Conservation (phyloP, 192 early-diverging fungal genomes). For the Jimgerdemannia flammicorona region DNA sequence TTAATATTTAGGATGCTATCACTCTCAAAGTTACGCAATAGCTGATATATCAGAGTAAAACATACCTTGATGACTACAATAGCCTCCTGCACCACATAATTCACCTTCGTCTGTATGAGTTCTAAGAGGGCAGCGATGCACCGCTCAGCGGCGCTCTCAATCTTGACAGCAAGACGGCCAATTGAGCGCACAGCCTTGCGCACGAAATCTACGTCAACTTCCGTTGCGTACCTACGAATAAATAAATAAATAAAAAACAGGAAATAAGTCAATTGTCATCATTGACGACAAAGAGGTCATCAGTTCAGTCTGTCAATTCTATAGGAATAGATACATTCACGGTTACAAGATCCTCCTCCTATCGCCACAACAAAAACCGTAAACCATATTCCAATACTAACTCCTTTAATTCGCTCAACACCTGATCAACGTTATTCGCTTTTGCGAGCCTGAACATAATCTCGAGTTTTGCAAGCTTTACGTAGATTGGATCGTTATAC, state of each 20-base stretch:
- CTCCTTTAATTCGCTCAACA: constrained; percentile 90
- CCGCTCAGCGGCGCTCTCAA: constrained; percentile 79
- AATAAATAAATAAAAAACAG: background rate
- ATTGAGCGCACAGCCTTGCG: constrained; percentile 94
- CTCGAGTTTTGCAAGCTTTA: constrained; percentile 96
- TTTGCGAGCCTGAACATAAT: constrained; percentile 87
- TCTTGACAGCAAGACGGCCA: constrained; percentile 96
- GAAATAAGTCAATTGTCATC: too few species aligned
- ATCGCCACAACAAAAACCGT: background rate
- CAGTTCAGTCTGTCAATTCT: too few species aligned
- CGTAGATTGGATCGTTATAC: constrained; percentile 98
- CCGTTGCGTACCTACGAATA: constrained; percentile 72
- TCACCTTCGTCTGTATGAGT: constrained; percentile 94
- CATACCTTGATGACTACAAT: constrained; percentile 90
- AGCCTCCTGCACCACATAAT: constrained; percentile 98
- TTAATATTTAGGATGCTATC: too few species aligned
- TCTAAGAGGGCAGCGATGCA: constrained; percentile 88
- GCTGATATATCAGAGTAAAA: background rate
- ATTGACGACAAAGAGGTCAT: too few species aligned
- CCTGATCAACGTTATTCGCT: constrained; percentile 79
- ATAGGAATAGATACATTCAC: background rate
- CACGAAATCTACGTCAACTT: constrained; percentile 98
- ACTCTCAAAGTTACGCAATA: too few species aligned
- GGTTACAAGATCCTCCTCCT: too few species aligned
- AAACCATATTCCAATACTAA: constrained; percentile 20